phyloP scores from a whole-genome alignment of 305 asterid species.

The Fraxinus angustifolia region DNA sequence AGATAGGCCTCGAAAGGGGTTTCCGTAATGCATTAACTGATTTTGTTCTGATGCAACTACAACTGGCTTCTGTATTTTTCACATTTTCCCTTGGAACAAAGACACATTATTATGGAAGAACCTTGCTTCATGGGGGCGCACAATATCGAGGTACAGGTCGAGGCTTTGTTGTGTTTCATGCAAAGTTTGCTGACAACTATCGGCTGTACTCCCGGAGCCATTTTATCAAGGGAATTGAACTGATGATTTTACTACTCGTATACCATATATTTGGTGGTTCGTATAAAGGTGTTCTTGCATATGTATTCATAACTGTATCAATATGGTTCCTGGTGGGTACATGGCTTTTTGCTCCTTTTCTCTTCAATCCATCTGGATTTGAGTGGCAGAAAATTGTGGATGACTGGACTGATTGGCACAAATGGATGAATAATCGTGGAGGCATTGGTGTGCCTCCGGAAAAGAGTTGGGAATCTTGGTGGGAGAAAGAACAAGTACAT shows the following conservation, averaged over 20 bases:
- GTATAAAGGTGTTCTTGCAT: conserved; percentile 59
- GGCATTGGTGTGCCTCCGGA: conserved; percentile 91
- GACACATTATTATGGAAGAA: conserved; percentile 87
- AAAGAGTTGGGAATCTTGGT: conserved; percentile 99
- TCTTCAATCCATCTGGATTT: conserved; percentile 92
- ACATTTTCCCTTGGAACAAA: conserved; percentile 93
- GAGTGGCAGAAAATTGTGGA: conserved; percentile 97
- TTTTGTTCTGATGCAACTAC: conserved; percentile 89
- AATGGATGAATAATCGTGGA: conserved; percentile 89
- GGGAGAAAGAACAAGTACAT: conserved; percentile 93
- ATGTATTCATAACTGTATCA: conserved; percentile 70
- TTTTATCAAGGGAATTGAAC: conserved; percentile 86
- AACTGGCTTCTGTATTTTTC: conserved; percentile 92
- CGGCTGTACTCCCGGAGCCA: conserved; percentile 87
- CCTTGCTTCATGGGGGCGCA: conserved; percentile 96
- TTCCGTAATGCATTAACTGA: conserved; percentile 84
- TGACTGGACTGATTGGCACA: conserved; percentile 95
- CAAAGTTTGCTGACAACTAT: conserved; percentile 88
- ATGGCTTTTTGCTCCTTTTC: conserved; percentile 96
- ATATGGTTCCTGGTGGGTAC: conserved; percentile 89
- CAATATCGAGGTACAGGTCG: conserved; percentile 92
- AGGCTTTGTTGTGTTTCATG: conserved; percentile 94
- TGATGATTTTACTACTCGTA: conserved; percentile 81
- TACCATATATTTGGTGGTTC: conserved; percentile 79
- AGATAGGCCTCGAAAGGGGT: conserved; percentile 93